These are phyloP conservation scores for Backusella morwellensis DNA, from an alignment of 192 early-diverging fungal genomes.

Conservation along the genomic window DNA sequence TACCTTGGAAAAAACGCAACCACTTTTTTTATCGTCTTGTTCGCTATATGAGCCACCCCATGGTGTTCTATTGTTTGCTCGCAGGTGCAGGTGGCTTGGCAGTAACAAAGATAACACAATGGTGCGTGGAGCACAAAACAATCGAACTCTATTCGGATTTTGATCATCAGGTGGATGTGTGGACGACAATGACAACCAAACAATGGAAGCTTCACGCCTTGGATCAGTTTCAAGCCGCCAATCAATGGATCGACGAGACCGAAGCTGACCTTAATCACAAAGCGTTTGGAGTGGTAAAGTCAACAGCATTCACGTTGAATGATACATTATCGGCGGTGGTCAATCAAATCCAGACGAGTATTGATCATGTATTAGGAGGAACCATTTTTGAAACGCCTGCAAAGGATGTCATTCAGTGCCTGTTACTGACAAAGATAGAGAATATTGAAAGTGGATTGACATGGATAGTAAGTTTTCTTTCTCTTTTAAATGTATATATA, in stretches of 20 bases:
- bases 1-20: background rate
- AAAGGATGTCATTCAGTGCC: slow-evolving; percentile 21
- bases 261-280: slow-evolving; percentile 24
- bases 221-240: background rate
- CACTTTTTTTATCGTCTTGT: background rate
- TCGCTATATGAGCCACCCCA: background rate
- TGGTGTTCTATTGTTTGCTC: slow-evolving; percentile 5
- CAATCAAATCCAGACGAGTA: background rate
- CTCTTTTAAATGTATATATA: background rate
- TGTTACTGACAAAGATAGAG: slow-evolving; percentile 28
- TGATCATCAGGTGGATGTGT: background rate
- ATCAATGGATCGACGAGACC: slow-evolving; percentile 21
- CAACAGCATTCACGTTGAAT: slow-evolving; percentile 18
- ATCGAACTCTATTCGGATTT: background rate
- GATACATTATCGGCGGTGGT: slow-evolving; percentile 16
- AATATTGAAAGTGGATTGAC: slow-evolving; percentile 28
- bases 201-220: background rate
- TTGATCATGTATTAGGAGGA: slow-evolving; percentile 22
- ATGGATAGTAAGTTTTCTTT: slow-evolving; percentile 31
- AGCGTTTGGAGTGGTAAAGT: slow-evolving; percentile 21
- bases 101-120: background rate
- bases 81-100: background rate
- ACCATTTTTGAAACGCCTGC: slow-evolving; percentile 28
- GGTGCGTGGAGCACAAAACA: background rate
- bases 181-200: background rate